A percentile compares a stretch with the other conserved stretches of the same genome.
Conservation (phyloP, 257 asterid genomes). For the Solanum piurae region DNA sequence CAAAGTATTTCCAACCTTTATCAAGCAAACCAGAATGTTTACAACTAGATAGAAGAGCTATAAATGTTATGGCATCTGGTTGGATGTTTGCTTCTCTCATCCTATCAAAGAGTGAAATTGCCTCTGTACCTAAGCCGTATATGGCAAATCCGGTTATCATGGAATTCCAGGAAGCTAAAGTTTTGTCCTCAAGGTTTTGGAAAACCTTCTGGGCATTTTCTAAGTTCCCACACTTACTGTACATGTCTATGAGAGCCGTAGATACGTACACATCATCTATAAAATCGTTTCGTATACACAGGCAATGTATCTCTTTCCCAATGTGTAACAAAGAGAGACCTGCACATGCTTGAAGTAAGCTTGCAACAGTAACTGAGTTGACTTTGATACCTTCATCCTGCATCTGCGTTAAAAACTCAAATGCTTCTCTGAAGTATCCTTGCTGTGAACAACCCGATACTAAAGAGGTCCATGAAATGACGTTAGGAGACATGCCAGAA, state of each 20-base stretch:
- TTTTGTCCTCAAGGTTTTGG: conserved; percentile 16
- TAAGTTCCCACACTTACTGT: conserved; percentile 46
- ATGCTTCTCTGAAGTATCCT: conserved; percentile 27
- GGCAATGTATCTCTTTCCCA: conserved; percentile 45
- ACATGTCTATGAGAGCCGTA: conserved; percentile 54
- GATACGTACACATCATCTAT: conserved; percentile 27
- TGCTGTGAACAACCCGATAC: conserved; percentile 49
- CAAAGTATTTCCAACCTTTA: conserved; percentile 48
- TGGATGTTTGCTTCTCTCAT: conserved; percentile 28
- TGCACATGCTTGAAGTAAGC: conserved; percentile 43
- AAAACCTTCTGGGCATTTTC: conserved; percentile 34
- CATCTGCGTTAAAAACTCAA: conserved; percentile 34
- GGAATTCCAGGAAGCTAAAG: conserved; percentile 44
- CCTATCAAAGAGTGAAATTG: conserved; percentile 31
- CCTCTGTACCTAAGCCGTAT: conserved; percentile 29
- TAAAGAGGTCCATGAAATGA: conserved; percentile 60
- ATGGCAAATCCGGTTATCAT: conserved; percentile 50
- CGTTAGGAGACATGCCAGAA: conserved; percentile 37
- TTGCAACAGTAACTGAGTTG: conserved; percentile 34
- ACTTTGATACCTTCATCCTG: conserved; percentile 37
- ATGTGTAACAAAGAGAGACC: conserved; percentile 36
- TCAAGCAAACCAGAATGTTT: conserved; percentile 35
- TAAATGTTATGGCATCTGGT: conserved; percentile 56
- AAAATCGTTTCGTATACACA: conserved; percentile 22
- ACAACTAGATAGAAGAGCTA: conserved; percentile 48